Evolutionary conservation across 2,329 filamentous ascomycete genomes (phyloP).

Genomic region (Alternaria arbusti): DNA sequence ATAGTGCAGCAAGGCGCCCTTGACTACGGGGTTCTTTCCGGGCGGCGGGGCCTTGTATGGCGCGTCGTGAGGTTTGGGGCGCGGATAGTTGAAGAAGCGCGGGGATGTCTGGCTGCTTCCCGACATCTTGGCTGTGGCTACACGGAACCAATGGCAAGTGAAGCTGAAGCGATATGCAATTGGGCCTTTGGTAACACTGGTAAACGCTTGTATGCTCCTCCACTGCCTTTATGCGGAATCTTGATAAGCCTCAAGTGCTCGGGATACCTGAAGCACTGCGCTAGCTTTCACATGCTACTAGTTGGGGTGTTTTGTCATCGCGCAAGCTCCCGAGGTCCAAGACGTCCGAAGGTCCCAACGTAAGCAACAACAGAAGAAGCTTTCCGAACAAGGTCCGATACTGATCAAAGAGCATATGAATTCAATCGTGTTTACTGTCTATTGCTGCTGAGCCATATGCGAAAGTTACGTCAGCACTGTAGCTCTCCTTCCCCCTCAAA

Average conservation of each 20-base stretch:
- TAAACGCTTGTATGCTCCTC: not conserved
- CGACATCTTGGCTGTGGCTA: slow-evolving; percentile 29
- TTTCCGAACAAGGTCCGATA: not conserved
- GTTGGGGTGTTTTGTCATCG: not conserved
- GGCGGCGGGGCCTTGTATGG: slow-evolving; percentile 44
- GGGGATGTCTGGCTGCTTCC: slow-evolving; percentile 17
- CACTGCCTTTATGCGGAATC: not conserved
- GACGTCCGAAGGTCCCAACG: not conserved
- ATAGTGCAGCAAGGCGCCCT: slow-evolving; percentile 68
- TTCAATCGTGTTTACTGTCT: not conserved
- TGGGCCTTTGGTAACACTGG: not conserved
- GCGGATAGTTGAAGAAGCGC: slow-evolving; percentile 46
- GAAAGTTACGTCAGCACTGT: slow-evolving; percentile 1
- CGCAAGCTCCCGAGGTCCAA: not conserved
- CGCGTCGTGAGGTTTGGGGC: slow-evolving; percentile 37
- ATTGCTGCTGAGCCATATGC: not conserved
- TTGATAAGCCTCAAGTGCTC: not conserved
- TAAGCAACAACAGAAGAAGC: not conserved
- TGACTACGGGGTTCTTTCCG: slow-evolving; percentile 71
- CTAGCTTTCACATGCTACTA: slow-evolving; percentile 5
- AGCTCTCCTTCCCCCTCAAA: not conserved
- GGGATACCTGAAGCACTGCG: not conserved
- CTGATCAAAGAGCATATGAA: not conserved
- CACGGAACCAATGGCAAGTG: not conserved
- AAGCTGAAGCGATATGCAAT: not conserved